A percentile compares a stretch with the other conserved stretches of the same genome.
Conservation (phyloP, 768 basidiomycete species). For the Tephrocybe sp. region DNA sequence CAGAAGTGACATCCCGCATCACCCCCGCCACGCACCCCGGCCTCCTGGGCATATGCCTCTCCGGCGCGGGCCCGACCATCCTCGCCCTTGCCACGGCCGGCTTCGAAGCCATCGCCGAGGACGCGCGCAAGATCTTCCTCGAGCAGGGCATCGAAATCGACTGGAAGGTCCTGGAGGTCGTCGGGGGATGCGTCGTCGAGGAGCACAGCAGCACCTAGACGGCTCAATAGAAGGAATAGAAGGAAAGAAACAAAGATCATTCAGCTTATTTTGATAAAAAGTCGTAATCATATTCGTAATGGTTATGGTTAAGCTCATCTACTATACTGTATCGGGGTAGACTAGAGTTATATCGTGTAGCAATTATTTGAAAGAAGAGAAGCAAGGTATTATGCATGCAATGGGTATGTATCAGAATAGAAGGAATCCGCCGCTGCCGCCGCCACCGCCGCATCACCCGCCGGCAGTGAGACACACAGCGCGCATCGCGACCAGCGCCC, state of each 20-base stretch:
- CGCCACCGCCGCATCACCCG: conserved; percentile 44
- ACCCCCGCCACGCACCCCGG: conserved; percentile 91
- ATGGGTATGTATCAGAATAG: conserved; percentile 6
- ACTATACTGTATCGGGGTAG: background rate
- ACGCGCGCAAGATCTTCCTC: conserved; percentile 74
- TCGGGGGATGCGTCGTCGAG: conserved; percentile 39
- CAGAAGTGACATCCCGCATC: conserved; percentile 85
- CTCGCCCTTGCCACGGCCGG: conserved; percentile 87
- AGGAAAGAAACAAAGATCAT: conserved; percentile 9
- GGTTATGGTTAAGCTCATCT: background rate
- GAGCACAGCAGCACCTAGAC: conserved; percentile 8
- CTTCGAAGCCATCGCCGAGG: conserved; percentile 84
- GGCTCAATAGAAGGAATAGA: conserved; percentile 5
- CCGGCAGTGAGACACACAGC: conserved; percentile 91
- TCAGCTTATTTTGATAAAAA: conserved; percentile 21
- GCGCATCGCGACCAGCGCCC: conserved; percentile 77
- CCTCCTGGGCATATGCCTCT: conserved; percentile 95
- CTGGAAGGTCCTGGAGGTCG: conserved; percentile 83
- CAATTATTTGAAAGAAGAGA: background rate
- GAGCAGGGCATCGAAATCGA: conserved; percentile 77
- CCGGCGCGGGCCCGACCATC: conserved; percentile 97
- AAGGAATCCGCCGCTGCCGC: too few relatives aligned
- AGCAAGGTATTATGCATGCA: conserved; percentile 13
- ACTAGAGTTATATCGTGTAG: background rate
- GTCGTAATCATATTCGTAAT: conserved; percentile 4